Conservation (phyloP, 148 eudicot genomes). For the Vaccinium macrocarpon region DNA sequence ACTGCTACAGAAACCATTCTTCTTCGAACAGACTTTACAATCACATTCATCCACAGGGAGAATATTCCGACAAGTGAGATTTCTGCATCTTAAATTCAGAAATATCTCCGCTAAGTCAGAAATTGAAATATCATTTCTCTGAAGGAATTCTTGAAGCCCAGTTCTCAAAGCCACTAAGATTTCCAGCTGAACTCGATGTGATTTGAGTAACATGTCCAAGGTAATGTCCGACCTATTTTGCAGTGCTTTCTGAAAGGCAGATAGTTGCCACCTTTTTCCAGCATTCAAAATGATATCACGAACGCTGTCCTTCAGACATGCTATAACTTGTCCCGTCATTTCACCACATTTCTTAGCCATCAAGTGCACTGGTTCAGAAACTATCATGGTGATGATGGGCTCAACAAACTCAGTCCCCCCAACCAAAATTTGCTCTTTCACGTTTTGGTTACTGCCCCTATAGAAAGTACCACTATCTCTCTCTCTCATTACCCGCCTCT, state of each 20-base stretch:
- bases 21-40: slow-evolving; percentile 75
- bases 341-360: slow-evolving; percentile 64
- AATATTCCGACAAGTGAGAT: slow-evolving; percentile 60
- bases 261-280: slow-evolving; percentile 52
- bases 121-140: slow-evolving; percentile 41
- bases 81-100: slow-evolving; percentile 75
- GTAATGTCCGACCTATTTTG: slow-evolving; percentile 67
- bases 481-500: slow-evolving; percentile 41
- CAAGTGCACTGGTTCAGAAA: slow-evolving; percentile 66
- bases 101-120: slow-evolving; percentile 80
- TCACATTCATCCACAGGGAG: slow-evolving; percentile 97
- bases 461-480: slow-evolving; percentile 47
- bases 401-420: slow-evolving; percentile 66
- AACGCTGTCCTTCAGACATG: slow-evolving; percentile 56
- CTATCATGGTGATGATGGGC: slow-evolving; percentile 57
- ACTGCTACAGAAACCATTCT: slow-evolving; percentile 73
- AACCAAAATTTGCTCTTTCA: slow-evolving; percentile 34
- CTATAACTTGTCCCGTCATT: slow-evolving; percentile 51
- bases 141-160: slow-evolving; percentile 59
- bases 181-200: slow-evolving; percentile 70
- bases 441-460: slow-evolving; percentile 42
- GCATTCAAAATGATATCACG: slow-evolving; percentile 57
- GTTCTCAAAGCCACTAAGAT: slow-evolving; percentile 69
- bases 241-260: slow-evolving; percentile 59
- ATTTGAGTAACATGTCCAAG: slow-evolving; percentile 58